Evolutionary conservation across 108 stramenopile species (phyloP).

Genomic region (Epipyxis sp.): DNA sequence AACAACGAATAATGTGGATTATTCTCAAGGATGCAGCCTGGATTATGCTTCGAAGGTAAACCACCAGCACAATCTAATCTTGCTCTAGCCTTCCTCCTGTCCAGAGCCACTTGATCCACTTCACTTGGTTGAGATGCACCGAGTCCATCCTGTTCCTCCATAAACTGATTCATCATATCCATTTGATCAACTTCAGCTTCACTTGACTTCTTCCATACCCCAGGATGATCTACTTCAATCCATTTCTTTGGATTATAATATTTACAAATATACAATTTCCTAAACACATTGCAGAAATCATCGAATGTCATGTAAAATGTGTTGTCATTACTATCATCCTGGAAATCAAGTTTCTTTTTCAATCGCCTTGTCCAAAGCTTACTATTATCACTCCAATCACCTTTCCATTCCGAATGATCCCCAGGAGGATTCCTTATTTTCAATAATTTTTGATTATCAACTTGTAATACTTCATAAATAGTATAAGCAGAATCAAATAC

Average conservation of each 20-base stretch:
- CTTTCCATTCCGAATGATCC: conserved; percentile 39
- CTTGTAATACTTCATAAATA: conserved; percentile 43
- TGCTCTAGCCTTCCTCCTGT: conserved; percentile 48
- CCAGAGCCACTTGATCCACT: neutral
- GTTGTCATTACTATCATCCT: conserved; percentile 34
- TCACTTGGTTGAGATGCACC: too few species aligned
- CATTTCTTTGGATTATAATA: conserved; percentile 9
- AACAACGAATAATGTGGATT: conserved; percentile 52
- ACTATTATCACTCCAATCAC: conserved; percentile 44
- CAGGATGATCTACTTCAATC: conserved; percentile 36
- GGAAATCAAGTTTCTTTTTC: conserved; percentile 31
- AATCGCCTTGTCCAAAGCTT: conserved; percentile 45
- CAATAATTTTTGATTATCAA: conserved; percentile 44
- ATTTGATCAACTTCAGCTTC: conserved; percentile 22
- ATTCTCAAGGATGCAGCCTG: conserved; percentile 51
- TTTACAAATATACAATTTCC: conserved; percentile 48
- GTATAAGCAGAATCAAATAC: conserved; percentile 50
- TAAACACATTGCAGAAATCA: conserved; percentile 45
- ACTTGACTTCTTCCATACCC: conserved; percentile 44
- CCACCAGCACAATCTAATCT: conserved; percentile 45
- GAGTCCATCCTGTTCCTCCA: neutral
- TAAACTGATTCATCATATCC: conserved; percentile 20
- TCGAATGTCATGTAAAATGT: conserved; percentile 56
- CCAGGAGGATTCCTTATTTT: conserved; percentile 52
- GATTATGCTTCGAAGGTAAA: conserved; percentile 44